Evolutionary conservation across 1,139 yeast species (phyloP).

Genomic region (Pichia kudriavzevii): DNA sequence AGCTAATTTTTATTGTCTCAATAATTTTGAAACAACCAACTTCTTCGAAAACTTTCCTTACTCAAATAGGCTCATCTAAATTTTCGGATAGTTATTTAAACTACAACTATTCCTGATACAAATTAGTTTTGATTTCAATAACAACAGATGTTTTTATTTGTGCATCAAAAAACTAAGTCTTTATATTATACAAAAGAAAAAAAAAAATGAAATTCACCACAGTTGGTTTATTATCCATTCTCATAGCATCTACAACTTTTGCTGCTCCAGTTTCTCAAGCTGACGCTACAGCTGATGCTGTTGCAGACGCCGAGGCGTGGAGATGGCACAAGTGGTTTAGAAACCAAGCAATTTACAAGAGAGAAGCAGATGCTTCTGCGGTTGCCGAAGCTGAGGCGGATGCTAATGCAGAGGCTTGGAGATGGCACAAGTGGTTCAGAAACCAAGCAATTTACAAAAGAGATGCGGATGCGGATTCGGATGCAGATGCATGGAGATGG

Average conservation of each 20-base stretch:
- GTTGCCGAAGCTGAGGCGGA: slow-evolving; percentile 9
- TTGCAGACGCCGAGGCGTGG: slow-evolving; percentile 12
- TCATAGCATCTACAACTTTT: slow-evolving; percentile 5
- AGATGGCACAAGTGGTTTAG: slow-evolving; percentile 5
- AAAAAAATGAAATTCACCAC: slow-evolving; percentile 10
- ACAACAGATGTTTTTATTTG: background rate
- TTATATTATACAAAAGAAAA: background rate
- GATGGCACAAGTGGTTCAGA: slow-evolving; percentile 6
- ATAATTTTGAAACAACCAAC: too few species aligned
- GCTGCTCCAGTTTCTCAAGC: slow-evolving; percentile 10
- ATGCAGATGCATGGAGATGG: slow-evolving; percentile 15
- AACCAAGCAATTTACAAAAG: slow-evolving; percentile 8
- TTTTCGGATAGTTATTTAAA: too few species aligned
- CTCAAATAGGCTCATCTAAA: too few species aligned
- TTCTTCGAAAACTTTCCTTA: too few species aligned
- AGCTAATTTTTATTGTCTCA: too few species aligned
- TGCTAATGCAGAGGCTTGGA: slow-evolving; percentile 12
- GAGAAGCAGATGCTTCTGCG: slow-evolving; percentile 11
- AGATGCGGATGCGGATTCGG: slow-evolving; percentile 12
- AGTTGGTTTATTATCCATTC: slow-evolving; percentile 6
- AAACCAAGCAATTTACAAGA: slow-evolving; percentile 7
- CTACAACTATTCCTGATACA: too few species aligned
- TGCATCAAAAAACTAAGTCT: too few species aligned
- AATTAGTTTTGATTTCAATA: too few species aligned
- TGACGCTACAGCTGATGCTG: slow-evolving; percentile 8